A percentile compares a stretch with the other conserved stretches of the same genome.
phyloP scores from a whole-genome alignment of 768 basidiomycete genomes.

The Mycena maculata region DNA sequence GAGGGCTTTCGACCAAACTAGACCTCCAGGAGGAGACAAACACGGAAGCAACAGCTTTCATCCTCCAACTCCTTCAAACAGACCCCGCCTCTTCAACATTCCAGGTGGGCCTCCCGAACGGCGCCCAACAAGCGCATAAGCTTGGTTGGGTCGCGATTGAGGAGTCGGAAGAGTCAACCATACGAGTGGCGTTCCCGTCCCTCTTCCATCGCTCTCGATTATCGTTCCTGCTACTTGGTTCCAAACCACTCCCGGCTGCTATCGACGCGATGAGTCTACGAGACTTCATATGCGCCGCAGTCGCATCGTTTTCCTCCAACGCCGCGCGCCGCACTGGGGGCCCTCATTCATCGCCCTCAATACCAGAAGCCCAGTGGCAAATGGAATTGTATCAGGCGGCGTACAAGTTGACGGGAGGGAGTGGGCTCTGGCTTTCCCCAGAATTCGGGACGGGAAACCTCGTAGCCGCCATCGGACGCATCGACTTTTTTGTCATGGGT shows the following conservation, averaged over 20 bases:
- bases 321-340: background rate
- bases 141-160: background rate
- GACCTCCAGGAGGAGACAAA: background rate
- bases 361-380: background rate
- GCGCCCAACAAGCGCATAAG: background rate
- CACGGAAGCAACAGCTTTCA: background rate
- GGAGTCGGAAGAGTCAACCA: background rate
- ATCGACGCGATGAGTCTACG: background rate
- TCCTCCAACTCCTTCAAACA: background rate
- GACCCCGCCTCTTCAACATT: background rate
- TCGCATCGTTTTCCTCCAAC: background rate
- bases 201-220: background rate
- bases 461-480: background rate
- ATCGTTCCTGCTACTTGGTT: background rate
- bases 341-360: background rate
- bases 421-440: background rate
- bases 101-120: background rate
- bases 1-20: background rate
- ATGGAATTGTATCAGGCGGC: background rate
- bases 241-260: background rate
- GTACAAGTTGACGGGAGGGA: background rate
- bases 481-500: background rate
- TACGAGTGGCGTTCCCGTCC: background rate
- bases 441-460: background rate
- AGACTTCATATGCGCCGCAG: background rate